Percentiles rank a stretch among this genome's conserved stretches.
Conservation (phyloP, 768 basidiomycete species). For the Porphyrellus cyaneotinctus region DNA sequence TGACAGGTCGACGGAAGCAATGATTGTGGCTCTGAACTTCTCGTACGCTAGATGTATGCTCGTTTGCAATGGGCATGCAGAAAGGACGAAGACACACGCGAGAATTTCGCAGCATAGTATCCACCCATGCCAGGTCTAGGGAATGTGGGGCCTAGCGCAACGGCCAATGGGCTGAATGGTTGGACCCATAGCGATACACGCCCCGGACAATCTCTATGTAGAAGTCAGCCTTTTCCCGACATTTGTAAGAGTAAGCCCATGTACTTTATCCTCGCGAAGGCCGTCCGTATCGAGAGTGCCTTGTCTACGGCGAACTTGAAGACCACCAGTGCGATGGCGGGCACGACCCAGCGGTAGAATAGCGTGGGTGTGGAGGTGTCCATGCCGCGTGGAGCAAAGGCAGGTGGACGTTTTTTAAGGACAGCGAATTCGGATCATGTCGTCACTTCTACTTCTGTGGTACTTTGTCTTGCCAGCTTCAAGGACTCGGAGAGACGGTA, state of each 20-base stretch:
- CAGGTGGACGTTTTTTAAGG: too few relatives aligned
- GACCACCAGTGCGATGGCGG: slow-evolving; percentile 2
- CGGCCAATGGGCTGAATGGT: slow-evolving; percentile 29
- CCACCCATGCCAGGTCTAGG: slow-evolving; percentile 35
- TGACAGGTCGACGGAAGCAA: slow-evolving; percentile 35
- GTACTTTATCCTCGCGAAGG: slow-evolving; percentile 20
- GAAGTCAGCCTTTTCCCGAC: background rate
- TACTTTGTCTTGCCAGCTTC: too few relatives aligned
- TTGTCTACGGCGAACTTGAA: slow-evolving; percentile 10
- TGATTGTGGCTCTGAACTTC: slow-evolving; percentile 37
- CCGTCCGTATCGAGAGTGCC: background rate
- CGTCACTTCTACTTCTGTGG: too few relatives aligned
- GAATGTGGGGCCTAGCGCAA: slow-evolving; percentile 30
- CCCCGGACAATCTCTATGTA: slow-evolving; percentile 20
- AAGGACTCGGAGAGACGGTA: too few relatives aligned
- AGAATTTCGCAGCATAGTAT: slow-evolving; percentile 33
- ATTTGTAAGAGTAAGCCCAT: background rate
- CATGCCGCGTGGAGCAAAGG: slow-evolving; percentile 5
- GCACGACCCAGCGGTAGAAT: slow-evolving; percentile 8
- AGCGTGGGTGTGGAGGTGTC: background rate
- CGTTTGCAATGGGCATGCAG: background rate
- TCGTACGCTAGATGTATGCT: slow-evolving; percentile 31
- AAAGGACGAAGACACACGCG: slow-evolving; percentile 26
- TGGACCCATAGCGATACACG: slow-evolving; percentile 25
- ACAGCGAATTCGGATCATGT: background rate